Base-by-base conservation (phyloP, 345 rosid genomes). In the Citrus cavaleriei region DNA sequence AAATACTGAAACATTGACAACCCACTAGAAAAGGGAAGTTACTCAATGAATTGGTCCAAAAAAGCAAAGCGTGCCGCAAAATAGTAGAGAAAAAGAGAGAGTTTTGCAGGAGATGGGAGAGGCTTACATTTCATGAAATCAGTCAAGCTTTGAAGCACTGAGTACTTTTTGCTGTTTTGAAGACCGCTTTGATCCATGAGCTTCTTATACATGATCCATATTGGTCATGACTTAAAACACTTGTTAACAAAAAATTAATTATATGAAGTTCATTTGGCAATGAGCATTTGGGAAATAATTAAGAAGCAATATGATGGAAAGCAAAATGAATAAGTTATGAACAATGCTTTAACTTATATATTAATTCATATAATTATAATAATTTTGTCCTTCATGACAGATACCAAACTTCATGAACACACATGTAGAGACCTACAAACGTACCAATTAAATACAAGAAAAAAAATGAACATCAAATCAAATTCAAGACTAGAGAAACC, bases 321-420 rank as follows among this genome's bases (percentile, higher is more conserved):
- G 2, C 58, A 54, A 54, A 18, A 54, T 54, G 2, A 54, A 16
- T 10, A 12, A 46, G 51, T 46, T 46, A 46, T 46, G 51, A 46
- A 46, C 51, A 46, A 46, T 3, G 51, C 18, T 46, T 46, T 13
- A 46, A 46, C 51, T 46, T 46, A 12, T 46, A 13, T 46, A 46
- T 49, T 75, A 22, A 63, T 27, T 46, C 55, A 58, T 35, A 35
- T 35, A 66, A 66, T 51, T 72, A 65, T 28, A 69, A 57, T 24
- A 75, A 58, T 24, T 68, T 57, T 57, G 67, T 51, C 61, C 40
- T 75, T 82, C 82, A 57, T 40, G 81, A 72, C 80, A 54, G 79
- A 80, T 72, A 40, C 54, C 73, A 64, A 78, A 68, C 76, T 78
- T 75, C 79, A 78, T 72, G 78, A 76, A 75, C 75, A 81, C 70